These are phyloP conservation scores for Speleostelium caveatum DNA, from an alignment of 78 protist genomes.

Conservation along the genomic window DNA sequence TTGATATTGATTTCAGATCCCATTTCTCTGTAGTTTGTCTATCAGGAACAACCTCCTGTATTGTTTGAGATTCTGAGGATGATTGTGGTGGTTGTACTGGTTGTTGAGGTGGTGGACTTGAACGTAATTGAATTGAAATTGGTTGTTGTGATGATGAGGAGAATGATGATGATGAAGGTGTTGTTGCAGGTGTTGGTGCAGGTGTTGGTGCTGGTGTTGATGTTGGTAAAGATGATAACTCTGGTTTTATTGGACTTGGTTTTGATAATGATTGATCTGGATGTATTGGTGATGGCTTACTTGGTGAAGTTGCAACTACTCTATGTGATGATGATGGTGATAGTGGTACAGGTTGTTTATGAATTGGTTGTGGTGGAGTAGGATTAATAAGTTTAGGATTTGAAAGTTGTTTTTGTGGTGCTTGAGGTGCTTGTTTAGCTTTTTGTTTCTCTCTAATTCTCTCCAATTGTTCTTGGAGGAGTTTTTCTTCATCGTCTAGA, in stretches of 20 bases:
- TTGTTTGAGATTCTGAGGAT: neutral
- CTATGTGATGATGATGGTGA: neutral
- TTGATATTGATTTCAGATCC: constrained; percentile 34
- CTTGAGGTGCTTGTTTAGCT: constrained; percentile 23
- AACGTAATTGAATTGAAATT: constrained; percentile 38
- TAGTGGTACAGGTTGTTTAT: neutral
- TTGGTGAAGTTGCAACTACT: neutral
- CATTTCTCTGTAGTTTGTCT: constrained; percentile 46
- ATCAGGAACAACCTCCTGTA: constrained; percentile 32
- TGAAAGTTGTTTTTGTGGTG: constrained; percentile 38
- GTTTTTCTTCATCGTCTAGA: constrained; percentile 51
- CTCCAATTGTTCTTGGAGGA: constrained; percentile 69
- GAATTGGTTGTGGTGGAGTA: neutral
- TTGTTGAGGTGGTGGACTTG: constrained; percentile 62
- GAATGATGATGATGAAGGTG: neutral
- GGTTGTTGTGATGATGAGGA: neutral
- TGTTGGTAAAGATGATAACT: neutral
- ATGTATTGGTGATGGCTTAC: neutral
- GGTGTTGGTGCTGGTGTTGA: neutral
- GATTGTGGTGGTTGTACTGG: constrained; percentile 16
- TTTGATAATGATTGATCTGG: neutral
- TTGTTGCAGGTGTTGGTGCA: neutral
- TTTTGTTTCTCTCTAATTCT: constrained; percentile 62
- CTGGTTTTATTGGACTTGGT: neutral
- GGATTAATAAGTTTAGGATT: neutral